Percentiles rank a stretch among this genome's conserved stretches.
These are phyloP conservation scores for Malus asiatica DNA, from an alignment of 306 rosid species.

Conservation along the genomic window DNA sequence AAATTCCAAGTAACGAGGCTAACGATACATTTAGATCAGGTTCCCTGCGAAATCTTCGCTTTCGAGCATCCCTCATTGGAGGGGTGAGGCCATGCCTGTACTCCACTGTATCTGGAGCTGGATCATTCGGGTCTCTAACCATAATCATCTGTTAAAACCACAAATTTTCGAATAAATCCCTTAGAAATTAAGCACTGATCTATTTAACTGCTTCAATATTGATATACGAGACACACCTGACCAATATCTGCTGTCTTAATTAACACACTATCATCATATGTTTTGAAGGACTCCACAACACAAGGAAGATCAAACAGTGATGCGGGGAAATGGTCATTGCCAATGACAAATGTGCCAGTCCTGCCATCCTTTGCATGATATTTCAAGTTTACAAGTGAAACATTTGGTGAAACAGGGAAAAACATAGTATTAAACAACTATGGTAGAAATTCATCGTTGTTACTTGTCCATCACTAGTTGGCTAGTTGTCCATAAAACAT, in stretches of 20 bases:
- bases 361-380: constrained; percentile 50
- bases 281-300: constrained; percentile 76
- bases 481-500: background rate
- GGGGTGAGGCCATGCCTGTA: constrained; percentile 93
- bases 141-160: constrained; percentile 47
- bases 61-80: constrained; percentile 94
- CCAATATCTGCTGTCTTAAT: constrained; percentile 57
- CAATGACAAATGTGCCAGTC: constrained; percentile 49
- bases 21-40: constrained; percentile 76
- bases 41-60: constrained; percentile 87
- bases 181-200: constrained; percentile 2
- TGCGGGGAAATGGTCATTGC: constrained; percentile 67
- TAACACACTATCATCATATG: constrained; percentile 71
- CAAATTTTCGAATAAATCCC: background rate
- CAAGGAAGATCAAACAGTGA: constrained; percentile 80
- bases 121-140: constrained; percentile 54
- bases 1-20: background rate
- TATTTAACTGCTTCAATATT: background rate
- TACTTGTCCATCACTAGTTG: background rate
- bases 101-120: constrained; percentile 61
- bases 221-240: constrained; percentile 33
- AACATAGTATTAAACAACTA: no score
- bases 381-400: background rate
- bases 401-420: background rate
- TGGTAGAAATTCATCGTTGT: background rate